Base-by-base conservation (phyloP, 257 asterid genomes). In the Perilla frutescens region DNA sequence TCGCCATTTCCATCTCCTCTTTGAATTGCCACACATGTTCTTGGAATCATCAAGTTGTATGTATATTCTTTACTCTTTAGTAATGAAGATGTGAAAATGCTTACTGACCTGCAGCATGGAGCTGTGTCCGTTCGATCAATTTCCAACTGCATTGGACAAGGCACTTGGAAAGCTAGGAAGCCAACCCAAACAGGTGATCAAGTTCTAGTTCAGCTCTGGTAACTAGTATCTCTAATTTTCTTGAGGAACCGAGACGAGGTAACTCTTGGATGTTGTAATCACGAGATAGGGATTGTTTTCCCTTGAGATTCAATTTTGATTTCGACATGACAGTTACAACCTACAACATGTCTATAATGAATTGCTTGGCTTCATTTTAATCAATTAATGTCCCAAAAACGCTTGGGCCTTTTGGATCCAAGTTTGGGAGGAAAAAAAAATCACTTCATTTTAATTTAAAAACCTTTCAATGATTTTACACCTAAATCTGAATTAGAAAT, bases 101-200 rank as follows among this genome's bases (percentile, higher is more conserved):
- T 13, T 3, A 26, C 76, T 55, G 50, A 66, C 51, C 20, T 76
- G 79, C 96, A 91, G 98, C 82, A 82, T 92, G 96, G 99, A 95
- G 89, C 73, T 88, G 10, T 87, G 80, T 65, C 91, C 92, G 13
- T 92, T 95, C 48, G 88, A 82, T 70, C 77, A 90, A 70, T 92
- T 92, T 72, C 77, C 77, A 3, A 32, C 75, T 51, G 96, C 96
- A 29, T 77, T 95, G 70, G 94, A 92, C 66, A 95, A 87, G 81
- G 87, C 99, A 74, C 90, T 90, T 32, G 98, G 99, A 29, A 95
- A 92, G 81, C 87, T 73, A 14, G 98, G 99, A 76, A 88, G 92
- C 56, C 98, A 92, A 74, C 96, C 96, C 41, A 95, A 95, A 72
- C 99, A 95, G 82, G 91, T 95, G 54, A 80, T 95, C 67, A 90